Evolutionary conservation across 225 moss, liverwort and hornwort species (phyloP).

Genomic region (Sphagnum contortum): DNA sequence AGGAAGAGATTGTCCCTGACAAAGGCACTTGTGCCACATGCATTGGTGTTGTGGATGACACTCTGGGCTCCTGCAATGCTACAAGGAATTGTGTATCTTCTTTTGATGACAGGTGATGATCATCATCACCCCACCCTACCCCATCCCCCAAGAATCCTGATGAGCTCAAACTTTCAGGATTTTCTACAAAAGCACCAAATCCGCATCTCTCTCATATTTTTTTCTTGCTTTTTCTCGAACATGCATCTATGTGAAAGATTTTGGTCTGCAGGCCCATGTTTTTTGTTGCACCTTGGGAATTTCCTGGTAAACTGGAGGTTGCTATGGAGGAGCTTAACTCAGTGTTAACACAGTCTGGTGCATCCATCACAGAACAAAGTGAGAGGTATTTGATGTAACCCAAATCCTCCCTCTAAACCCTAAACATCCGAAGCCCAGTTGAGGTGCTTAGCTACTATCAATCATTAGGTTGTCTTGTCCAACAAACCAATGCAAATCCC

Average conservation of each 20-base stretch:
- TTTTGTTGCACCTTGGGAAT: conserved; percentile 95
- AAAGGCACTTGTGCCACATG: conserved; percentile 76
- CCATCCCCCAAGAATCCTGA: too few relatives aligned
- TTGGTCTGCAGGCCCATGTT: conserved; percentile 51
- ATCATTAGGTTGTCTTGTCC: too few relatives aligned
- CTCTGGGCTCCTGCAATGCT: conserved; percentile 69
- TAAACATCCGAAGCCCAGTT: too few relatives aligned
- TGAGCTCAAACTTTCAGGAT: too few relatives aligned
- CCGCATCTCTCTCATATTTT: too few relatives aligned
- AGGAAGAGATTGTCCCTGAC: conserved; percentile 11
- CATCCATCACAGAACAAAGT: conserved; percentile 50
- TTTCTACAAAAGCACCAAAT: too few relatives aligned
- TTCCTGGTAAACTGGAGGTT: conserved; percentile 56
- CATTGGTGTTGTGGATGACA: conserved; percentile 92
- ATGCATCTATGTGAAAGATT: too few relatives aligned
- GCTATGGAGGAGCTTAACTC: conserved; percentile 44
- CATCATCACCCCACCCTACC: too few relatives aligned
- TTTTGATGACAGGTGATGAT: conserved; percentile 69
- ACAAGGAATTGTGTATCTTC: conserved; percentile 75
- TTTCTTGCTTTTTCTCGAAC: too few relatives aligned
- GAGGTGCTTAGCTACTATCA: too few relatives aligned
- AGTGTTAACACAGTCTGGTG: conserved; percentile 47
- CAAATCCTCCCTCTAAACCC: too few relatives aligned
- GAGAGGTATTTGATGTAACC: conserved; percentile 44
- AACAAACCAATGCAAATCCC: too few relatives aligned